Evolutionary conservation across 805 yeast genomes (phyloP).

Genomic region (Priceomyces fermenticarens): DNA sequence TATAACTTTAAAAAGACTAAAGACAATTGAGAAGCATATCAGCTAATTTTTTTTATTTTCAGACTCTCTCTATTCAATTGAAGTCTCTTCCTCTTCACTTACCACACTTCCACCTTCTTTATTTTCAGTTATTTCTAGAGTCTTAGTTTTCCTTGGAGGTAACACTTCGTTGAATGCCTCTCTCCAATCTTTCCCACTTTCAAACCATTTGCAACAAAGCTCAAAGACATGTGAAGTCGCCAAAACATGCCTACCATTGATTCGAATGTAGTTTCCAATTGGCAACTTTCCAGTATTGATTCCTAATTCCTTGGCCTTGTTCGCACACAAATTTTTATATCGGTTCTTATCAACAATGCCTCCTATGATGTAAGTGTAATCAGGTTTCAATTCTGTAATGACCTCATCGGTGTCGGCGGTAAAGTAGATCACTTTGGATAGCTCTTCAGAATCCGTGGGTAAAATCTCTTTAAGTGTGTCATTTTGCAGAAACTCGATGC

Average conservation of each 20-base stretch:
- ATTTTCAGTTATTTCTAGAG: not conserved
- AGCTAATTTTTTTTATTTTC: too few relatives aligned
- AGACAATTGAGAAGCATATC: too few relatives aligned
- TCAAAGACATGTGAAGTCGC: constrained; percentile 97
- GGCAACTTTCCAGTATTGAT: constrained; percentile 78
- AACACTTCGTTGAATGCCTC: constrained; percentile 80
- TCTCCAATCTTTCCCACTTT: constrained; percentile 71
- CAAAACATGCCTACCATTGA: constrained; percentile 83
- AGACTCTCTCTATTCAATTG: not conserved
- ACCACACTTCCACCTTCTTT: constrained; percentile 2
- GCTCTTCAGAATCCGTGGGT: constrained; percentile 24
- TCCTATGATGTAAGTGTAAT: constrained; percentile 81
- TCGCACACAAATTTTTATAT: constrained; percentile 72
- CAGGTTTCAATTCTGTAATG: constrained; percentile 60
- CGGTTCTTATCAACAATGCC: constrained; percentile 97
- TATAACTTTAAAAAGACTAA: too few relatives aligned
- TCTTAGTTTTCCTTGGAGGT: constrained; percentile 66
- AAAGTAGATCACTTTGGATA: constrained; percentile 56
- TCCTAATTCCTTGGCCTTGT: constrained; percentile 75
- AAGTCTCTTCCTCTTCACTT: constrained; percentile 4
- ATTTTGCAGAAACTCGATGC: constrained; percentile 48
- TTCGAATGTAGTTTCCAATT: constrained; percentile 75
- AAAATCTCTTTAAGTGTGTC: constrained; percentile 27
- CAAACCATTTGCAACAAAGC: constrained; percentile 76
- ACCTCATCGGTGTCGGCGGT: constrained; percentile 84